Conservation (phyloP, 1,284 basidiomycete genomes). For the Ustilago curta region DNA sequence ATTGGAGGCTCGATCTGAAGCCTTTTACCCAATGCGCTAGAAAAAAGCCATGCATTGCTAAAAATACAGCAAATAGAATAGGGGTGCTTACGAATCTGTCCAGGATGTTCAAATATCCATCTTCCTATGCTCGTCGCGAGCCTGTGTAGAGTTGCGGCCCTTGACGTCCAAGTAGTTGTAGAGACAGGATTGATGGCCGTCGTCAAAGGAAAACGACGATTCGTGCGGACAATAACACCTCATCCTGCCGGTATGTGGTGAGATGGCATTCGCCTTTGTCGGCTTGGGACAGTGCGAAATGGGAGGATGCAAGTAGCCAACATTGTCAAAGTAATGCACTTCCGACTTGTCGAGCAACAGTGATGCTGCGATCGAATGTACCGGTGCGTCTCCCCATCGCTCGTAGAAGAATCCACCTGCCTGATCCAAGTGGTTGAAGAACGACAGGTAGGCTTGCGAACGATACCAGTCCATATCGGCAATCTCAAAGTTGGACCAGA, state of each 20-base stretch:
- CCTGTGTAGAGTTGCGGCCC: conserved; percentile 30
- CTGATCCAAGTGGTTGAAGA: conserved; percentile 81
- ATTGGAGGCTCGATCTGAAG: neutral
- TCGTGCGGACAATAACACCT: conserved; percentile 46
- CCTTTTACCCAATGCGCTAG: neutral
- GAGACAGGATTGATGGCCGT: conserved; percentile 22
- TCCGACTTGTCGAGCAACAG: conserved; percentile 57
- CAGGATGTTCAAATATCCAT: conserved; percentile 19
- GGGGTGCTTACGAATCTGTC: too few species aligned
- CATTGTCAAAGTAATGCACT: conserved; percentile 63
- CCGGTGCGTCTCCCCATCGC: conserved; percentile 86
- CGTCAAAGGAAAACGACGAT: conserved; percentile 39
- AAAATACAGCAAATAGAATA: conserved; percentile 8
- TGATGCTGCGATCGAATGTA: conserved; percentile 67
- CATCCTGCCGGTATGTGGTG: conserved; percentile 31
- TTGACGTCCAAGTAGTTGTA: conserved; percentile 38
- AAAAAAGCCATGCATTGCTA: neutral
- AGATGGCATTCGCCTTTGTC: conserved; percentile 8
- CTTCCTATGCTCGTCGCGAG: conserved; percentile 14
- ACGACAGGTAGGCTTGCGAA: conserved; percentile 79
- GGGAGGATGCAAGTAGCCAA: conserved; percentile 64
- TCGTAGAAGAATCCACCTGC: conserved; percentile 75
- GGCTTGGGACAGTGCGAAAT: conserved; percentile 59
- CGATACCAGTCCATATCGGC: conserved; percentile 81
- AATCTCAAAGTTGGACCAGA: conserved; percentile 77